A percentile compares a stretch with the other conserved stretches of the same genome.
These are phyloP conservation scores for Moesziomyces aphidis DNA, from an alignment of 1,284 basidiomycete species.

Conservation along the genomic window DNA sequence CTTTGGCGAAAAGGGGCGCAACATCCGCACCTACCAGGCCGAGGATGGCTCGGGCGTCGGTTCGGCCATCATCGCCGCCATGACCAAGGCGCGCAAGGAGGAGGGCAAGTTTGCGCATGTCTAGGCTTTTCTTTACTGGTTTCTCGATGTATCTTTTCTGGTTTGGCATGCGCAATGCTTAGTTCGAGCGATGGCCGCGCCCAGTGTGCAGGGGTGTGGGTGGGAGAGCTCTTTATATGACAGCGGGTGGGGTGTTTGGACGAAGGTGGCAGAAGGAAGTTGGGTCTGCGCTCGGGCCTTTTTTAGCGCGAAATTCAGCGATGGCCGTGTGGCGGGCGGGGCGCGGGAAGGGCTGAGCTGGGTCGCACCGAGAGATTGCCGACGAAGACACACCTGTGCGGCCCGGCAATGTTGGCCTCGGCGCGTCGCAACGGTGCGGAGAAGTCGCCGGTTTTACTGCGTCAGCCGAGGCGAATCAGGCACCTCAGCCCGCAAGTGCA, in stretches of 20 bases:
- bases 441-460: conserved; percentile 35
- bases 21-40: conserved; percentile 61
- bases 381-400: background rate
- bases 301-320: too few species aligned
- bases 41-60: conserved; percentile 66
- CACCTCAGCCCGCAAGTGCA: too few species aligned
- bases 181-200: too few species aligned
- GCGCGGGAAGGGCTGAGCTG: too few species aligned
- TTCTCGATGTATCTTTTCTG: too few species aligned
- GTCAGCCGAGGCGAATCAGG: background rate
- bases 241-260: too few species aligned
- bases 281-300: too few species aligned
- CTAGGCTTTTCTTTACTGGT: conserved; percentile 2
- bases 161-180: too few species aligned
- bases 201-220: too few species aligned
- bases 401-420: conserved; percentile 2
- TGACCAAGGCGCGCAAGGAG: conserved; percentile 61
- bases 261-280: too few species aligned
- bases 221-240: too few species aligned
- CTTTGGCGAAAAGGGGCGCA: conserved; percentile 62
- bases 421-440: conserved; percentile 12
- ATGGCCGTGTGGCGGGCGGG: too few species aligned
- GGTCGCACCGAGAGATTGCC: background rate
- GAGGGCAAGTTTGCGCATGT: conserved; percentile 53
- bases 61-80: conserved; percentile 65